Conservation (phyloP, 345 rosid species). For the Rhodamnia argentea region DNA sequence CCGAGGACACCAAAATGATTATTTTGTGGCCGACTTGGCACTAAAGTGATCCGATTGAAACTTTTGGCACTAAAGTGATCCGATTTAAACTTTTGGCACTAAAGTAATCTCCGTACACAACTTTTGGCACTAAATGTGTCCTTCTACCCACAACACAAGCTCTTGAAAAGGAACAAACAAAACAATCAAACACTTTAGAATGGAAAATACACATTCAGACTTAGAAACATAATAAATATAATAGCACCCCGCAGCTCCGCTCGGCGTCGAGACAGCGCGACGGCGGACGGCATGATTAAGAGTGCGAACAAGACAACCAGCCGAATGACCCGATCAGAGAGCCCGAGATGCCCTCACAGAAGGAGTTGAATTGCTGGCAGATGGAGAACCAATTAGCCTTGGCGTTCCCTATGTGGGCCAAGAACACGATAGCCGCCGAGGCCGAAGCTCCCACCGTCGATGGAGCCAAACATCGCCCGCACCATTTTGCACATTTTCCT, state of each 20-base stretch:
- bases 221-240: neutral
- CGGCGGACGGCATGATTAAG: conserved; percentile 32
- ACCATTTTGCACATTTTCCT: neutral
- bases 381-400: conserved; percentile 64
- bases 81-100: no score
- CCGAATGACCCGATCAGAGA: conserved; percentile 66
- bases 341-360: conserved; percentile 68
- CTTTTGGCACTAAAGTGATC: no score
- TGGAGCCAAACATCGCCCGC: conserved; percentile 42
- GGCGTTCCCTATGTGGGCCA: conserved; percentile 68
- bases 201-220: neutral
- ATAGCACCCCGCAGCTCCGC: neutral
- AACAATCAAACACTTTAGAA: neutral
- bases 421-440: conserved; percentile 65
- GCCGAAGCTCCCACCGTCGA: conserved; percentile 64
- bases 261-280: conserved; percentile 44
- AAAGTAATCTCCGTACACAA: neutral
- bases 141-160: neutral
- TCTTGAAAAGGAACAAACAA: neutral
- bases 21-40: no score
- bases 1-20: no score
- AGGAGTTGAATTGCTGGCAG: conserved; percentile 70
- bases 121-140: neutral
- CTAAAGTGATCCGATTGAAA: no score
- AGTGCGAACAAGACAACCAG: conserved; percentile 27